Evolutionary conservation across 2,329 filamentous ascomycete genomes (phyloP), one percentile per base, ranked within the genome.

Genomic region (Conoideocrella luteorostrata): DNA sequence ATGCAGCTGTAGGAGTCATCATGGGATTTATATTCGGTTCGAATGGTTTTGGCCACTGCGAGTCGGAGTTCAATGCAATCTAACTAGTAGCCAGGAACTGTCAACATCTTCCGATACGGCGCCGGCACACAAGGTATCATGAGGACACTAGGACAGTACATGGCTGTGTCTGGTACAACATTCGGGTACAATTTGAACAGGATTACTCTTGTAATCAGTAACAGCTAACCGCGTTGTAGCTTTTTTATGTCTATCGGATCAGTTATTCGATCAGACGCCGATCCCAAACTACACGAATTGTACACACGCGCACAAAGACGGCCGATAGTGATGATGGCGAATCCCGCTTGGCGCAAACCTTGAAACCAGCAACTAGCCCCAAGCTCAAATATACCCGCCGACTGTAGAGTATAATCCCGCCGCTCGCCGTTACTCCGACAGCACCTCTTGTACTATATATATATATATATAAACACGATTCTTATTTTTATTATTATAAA

Each of bases 211-310:
- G 21, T 32, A 17, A 39, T 37, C 29, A 17, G 43, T 21, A 7
- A 11, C 37, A 26, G 45, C 51, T 63, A 34, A 64, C 46, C 29
- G 30, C 22, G 2, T 10, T 43, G 17, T 51, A 83, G 79, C 20
- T 96, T 97, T 71, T 98, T 98, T 77, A 98, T 98, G 93, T 91
- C 88, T 46, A 95, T 98, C 56, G 93, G 93, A 55, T 95, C 88
- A 56, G 90, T 95, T 35, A 96, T 98, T 59, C 86, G 93, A 61
- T 90, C 88, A 47, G 93, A 98, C 56, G 82, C 87, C 52, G 87
- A 88, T 34, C 82, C 85, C 29, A 82, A 86, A 56, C 73, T 84
- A 47, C 75, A 81, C 53, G 79, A 89, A 61, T 80, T 86, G 46
- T 95, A 91, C 69, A 77, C 80, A 54, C 79, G 80, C 62, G 82